phyloP scores from a whole-genome alignment of 2,329 filamentous ascomycete species.

The Cladosporium sp. region DNA sequence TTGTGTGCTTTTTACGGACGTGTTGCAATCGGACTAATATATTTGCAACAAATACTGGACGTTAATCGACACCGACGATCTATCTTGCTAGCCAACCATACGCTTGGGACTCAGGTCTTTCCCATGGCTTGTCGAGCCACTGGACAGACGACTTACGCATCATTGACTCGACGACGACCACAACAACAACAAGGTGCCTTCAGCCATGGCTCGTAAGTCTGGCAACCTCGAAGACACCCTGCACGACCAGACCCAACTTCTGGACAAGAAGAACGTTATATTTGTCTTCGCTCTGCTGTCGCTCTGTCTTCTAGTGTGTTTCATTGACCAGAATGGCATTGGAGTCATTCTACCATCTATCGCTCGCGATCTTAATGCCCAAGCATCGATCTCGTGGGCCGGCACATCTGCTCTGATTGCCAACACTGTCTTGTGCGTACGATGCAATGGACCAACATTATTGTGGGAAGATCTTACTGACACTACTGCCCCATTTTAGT shows the following conservation, averaged over 20 bases:
- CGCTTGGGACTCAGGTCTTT: background rate
- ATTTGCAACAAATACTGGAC: background rate
- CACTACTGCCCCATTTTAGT: background rate
- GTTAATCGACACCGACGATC: background rate
- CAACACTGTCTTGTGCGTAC: slow-evolving; percentile 56
- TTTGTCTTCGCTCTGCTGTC: slow-evolving; percentile 57
- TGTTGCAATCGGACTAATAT: background rate
- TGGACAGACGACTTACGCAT: background rate
- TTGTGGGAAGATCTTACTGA: background rate
- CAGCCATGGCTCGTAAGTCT: slow-evolving; percentile 12
- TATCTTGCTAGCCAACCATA: background rate
- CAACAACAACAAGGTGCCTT: background rate
- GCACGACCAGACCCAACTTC: slow-evolving; percentile 60
- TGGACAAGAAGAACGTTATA: slow-evolving; percentile 54
- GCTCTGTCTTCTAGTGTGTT: slow-evolving; percentile 56
- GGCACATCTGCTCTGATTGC: slow-evolving; percentile 57
- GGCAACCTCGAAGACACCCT: slow-evolving; percentile 44
- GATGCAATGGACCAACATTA: background rate
- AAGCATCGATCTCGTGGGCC: slow-evolving; percentile 59
- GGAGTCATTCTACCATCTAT: slow-evolving; percentile 44
- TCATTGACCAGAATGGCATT: slow-evolving; percentile 61
- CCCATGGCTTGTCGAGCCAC: background rate
- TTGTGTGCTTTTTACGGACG: background rate
- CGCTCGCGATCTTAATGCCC: slow-evolving; percentile 41
- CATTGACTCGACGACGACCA: background rate